These are phyloP conservation scores for Croton setiger DNA, from an alignment of 441 rosid species.

Conservation along the genomic window DNA sequence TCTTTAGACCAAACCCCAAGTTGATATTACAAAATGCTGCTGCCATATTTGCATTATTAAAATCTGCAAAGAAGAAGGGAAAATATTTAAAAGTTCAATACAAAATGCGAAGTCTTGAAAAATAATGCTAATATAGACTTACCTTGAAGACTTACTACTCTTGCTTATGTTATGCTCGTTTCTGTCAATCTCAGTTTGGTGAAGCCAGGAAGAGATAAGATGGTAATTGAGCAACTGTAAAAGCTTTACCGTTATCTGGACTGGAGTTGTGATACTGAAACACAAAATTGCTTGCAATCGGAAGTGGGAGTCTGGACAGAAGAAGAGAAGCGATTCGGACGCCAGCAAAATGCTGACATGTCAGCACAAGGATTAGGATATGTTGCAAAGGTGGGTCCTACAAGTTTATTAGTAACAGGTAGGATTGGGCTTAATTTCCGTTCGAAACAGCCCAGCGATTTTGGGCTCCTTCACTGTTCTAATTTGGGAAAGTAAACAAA, in stretches of 20 bases:
- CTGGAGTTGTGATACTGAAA: neutral
- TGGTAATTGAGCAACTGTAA: neutral
- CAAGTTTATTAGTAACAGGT: neutral
- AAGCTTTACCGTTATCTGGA: neutral
- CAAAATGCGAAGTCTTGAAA: neutral
- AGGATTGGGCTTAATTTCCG: neutral
- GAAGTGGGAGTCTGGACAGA: neutral
- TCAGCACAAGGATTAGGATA: conserved; percentile 1
- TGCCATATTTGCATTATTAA: neutral
- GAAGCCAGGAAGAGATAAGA: conserved; percentile 6
- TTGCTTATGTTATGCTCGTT: neutral
- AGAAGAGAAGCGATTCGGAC: neutral
- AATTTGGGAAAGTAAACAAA: too few relatives aligned
- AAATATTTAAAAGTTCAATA: neutral
- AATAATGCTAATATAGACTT: neutral
- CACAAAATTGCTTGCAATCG: neutral
- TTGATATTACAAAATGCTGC: neutral
- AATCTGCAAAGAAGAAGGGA: neutral
- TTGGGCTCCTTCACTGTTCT: too few relatives aligned
- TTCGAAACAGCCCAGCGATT: neutral
- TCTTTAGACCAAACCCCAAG: neutral
- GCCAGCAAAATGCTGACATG: conserved; percentile 2
- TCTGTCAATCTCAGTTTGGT: neutral
- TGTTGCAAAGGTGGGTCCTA: neutral
- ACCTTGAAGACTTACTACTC: neutral